Evolutionary conservation across 2,329 filamentous ascomycete genomes (phyloP), one percentile per base, ranked within the genome.

Genomic region (Pestalotiopsis sp.): DNA sequence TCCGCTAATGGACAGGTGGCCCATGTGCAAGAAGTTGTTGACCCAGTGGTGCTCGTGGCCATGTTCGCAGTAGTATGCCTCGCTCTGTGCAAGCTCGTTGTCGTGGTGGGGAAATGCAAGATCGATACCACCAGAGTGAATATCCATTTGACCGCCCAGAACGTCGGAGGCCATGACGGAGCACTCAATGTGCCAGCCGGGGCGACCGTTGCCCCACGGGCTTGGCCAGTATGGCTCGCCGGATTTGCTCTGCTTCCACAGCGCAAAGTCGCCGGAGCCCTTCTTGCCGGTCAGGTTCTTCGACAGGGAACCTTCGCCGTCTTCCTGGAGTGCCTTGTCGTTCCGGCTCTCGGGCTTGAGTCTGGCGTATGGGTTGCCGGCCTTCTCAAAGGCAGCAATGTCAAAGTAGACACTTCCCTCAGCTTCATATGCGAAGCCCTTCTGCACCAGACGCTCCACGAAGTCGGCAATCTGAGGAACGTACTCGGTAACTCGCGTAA

Each of bases 151-250:
- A 35, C 89, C 85, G 4, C 94, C 94, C 1, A 98, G 83, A n/a
- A 94, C 87, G 71, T 94, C 93, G 2, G 92, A 95, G 0, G 94
- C 94, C 95, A 98, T 98, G 17, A 94, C 94, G 1, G 92, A 94
- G 88, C 95, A 98, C 82, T 98, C 94, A 75, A 98, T 98, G 76
- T 98, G 95, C 95, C 95, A 98, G 20, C 95, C 95, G 1, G 95
- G 95, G 58, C 95, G 86, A 4, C 94, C 94, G 67, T 90, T 85
- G 4, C 95, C 94, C 94, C 95, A 98, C 3, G 90, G 89, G 73
- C 92, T 96, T 4, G 89, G 85, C 95, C 95, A 98, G 71, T 89
- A 92, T 0, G 95, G 95, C 83, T 98, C 95, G 57, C 95, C 95
- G 14, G 93, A 89, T 81, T 97, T 98, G 1, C 92, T 94, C 66